A percentile compares a stretch with the other conserved stretches of the same genome.
Conservation (phyloP, 176 grass and related monocot species). For the Musa beccarii region DNA sequence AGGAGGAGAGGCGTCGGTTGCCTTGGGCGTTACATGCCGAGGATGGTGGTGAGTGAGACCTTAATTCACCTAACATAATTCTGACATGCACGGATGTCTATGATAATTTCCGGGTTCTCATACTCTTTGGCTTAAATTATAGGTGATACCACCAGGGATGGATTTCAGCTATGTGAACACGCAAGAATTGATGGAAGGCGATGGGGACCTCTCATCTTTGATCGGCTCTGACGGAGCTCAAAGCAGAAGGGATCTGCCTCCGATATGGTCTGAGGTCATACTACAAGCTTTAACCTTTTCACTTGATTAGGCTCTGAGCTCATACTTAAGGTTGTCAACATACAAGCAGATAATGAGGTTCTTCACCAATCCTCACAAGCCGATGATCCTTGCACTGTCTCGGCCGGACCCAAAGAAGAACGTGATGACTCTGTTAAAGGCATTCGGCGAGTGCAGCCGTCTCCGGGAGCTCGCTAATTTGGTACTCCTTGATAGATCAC, state of each 20-base stretch:
- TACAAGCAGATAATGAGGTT: constrained; percentile 60
- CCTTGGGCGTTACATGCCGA: constrained; percentile 77
- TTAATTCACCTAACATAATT: neutral
- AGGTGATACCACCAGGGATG: constrained; percentile 88
- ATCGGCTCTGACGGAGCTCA: constrained; percentile 37
- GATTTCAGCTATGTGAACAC: constrained; percentile 88
- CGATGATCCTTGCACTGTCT: constrained; percentile 90
- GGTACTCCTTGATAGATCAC: constrained; percentile 14
- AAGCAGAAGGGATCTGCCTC: constrained; percentile 50
- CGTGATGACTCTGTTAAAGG: constrained; percentile 85
- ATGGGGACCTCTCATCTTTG: constrained; percentile 49
- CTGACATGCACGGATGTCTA: neutral
- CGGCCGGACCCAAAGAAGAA: constrained; percentile 97
- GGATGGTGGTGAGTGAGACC: constrained; percentile 48
- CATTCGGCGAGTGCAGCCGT: constrained; percentile 66
- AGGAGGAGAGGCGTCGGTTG: constrained; percentile 57
- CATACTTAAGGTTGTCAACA: neutral
- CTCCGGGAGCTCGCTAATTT: constrained; percentile 85
- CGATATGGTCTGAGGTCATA: constrained; percentile 84
- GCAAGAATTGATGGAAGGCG: constrained; percentile 41
- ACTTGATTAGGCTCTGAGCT: neutral
- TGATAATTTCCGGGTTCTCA: neutral
- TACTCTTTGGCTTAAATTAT: neutral
- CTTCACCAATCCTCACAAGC: constrained; percentile 89
- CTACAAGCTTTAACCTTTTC: neutral